Evolutionary conservation across 441 rosid genomes (phyloP).

Genomic region (Jatropha multifida): DNA sequence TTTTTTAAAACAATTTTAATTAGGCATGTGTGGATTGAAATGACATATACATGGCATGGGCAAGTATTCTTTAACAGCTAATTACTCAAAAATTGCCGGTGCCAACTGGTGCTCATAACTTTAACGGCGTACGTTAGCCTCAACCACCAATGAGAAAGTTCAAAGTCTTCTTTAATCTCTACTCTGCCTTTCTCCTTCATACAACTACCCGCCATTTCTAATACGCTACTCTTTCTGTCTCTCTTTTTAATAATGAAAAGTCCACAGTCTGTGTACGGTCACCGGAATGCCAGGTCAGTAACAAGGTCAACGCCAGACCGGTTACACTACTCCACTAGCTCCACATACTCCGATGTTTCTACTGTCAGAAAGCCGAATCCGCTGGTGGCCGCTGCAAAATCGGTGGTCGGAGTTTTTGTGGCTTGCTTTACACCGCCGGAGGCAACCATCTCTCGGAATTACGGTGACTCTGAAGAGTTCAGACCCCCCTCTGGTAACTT

Average conservation of each 20-base stretch:
- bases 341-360: slow-evolving; percentile 41
- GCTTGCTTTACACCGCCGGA: slow-evolving; percentile 77
- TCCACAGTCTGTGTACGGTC: slow-evolving; percentile 27
- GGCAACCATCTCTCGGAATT: slow-evolving; percentile 28
- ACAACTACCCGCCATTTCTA: slow-evolving; percentile 29
- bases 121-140: slow-evolving; percentile 21
- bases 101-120: neutral
- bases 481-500: slow-evolving; percentile 36
- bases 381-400: slow-evolving; percentile 36
- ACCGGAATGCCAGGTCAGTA: slow-evolving; percentile 41
- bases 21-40: too few species aligned
- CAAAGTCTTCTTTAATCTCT: slow-evolving; percentile 15
- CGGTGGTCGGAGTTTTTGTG: slow-evolving; percentile 54
- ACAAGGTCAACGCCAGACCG: slow-evolving; percentile 37
- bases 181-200: neutral
- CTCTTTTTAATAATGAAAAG: slow-evolving; percentile 16
- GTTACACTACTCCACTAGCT: slow-evolving; percentile 34
- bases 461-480: slow-evolving; percentile 34
- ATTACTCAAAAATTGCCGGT: neutral
- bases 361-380: slow-evolving; percentile 36
- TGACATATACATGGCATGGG: too few species aligned
- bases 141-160: slow-evolving; percentile 13
- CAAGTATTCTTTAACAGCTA: too few species aligned
- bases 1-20: too few species aligned
- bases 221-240: neutral